Evolutionary conservation across 23 red algal genomes (phyloP).

Genomic region (Gracilaria caudata): DNA sequence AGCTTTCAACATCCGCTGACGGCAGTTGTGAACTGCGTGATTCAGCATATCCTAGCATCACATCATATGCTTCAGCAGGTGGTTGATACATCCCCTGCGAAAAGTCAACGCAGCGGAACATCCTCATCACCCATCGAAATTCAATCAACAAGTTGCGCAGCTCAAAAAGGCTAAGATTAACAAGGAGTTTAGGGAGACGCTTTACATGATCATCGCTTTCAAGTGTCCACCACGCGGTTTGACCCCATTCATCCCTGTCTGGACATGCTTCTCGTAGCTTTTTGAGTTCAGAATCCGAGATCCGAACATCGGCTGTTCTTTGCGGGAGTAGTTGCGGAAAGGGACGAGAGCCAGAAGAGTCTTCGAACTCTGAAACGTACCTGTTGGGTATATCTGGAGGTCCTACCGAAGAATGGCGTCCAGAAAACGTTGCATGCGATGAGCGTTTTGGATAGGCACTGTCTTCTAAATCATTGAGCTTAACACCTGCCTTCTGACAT

Average conservation of each 20-base stretch:
- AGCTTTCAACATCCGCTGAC: conserved; percentile 37
- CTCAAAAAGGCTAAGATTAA: conserved; percentile 24
- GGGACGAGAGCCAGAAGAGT: neutral
- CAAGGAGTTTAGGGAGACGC: conserved; percentile 21
- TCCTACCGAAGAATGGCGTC: neutral
- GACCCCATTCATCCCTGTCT: conserved; percentile 50
- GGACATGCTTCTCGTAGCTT: conserved; percentile 35
- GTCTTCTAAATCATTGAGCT: conserved; percentile 15
- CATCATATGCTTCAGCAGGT: conserved; percentile 45
- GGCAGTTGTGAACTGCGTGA: neutral
- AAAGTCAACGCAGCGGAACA: conserved; percentile 55
- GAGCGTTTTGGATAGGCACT: conserved; percentile 23
- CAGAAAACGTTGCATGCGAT: neutral
- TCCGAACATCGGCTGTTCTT: neutral
- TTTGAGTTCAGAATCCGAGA: conserved; percentile 3
- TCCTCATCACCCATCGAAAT: conserved; percentile 62
- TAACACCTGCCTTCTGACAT: conserved; percentile 35
- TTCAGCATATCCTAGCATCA: conserved; percentile 3
- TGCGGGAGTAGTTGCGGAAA: neutral
- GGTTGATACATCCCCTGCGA: conserved; percentile 46
- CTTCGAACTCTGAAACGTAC: neutral
- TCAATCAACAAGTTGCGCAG: conserved; percentile 45
- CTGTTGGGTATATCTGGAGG: neutral
- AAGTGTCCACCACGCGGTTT: conserved; percentile 51
- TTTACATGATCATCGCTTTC: neutral